A percentile compares a stretch with the other conserved stretches of the same genome.
Evolutionary conservation across 768 basidiomycete species (phyloP).

Genomic region (Lactifluus piperatus): DNA sequence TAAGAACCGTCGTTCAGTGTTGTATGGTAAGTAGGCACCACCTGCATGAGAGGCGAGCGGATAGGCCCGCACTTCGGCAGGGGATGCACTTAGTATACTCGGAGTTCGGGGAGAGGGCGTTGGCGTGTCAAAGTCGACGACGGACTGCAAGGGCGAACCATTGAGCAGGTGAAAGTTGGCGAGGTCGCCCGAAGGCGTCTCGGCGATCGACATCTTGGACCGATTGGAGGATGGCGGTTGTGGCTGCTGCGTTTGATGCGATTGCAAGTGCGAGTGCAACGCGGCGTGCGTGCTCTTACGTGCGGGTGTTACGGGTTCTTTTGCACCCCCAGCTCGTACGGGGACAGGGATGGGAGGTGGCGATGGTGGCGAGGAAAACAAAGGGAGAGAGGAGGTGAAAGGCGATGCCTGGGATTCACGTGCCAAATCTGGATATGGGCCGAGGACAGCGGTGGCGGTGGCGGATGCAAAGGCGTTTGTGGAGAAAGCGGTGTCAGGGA

Average conservation of each 20-base stretch:
- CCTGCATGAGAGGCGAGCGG: background rate
- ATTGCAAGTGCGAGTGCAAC: background rate
- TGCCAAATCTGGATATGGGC: background rate
- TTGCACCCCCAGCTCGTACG: background rate
- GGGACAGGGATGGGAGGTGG: background rate
- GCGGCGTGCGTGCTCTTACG: background rate
- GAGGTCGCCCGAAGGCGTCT: constrained; percentile 21
- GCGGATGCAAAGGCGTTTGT: background rate
- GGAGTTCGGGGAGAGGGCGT: constrained; percentile 18
- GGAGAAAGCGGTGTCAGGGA: background rate
- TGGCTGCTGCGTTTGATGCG: background rate
- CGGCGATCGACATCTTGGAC: constrained; percentile 17
- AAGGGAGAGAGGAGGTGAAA: background rate
- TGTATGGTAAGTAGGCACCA: background rate
- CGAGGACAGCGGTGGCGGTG: background rate
- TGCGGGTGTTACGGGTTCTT: constrained; percentile 5
- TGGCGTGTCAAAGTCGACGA: constrained; percentile 15
- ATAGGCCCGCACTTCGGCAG: constrained; percentile 4
- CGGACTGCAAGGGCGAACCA: constrained; percentile 16
- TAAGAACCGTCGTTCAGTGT: constrained; percentile 3
- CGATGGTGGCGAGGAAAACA: background rate
- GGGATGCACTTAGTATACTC: constrained; percentile 10
- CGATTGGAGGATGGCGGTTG: constrained; percentile 7
- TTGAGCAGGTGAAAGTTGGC: constrained; percentile 19
- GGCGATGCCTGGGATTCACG: background rate